Percentiles rank a stretch among this genome's conserved stretches.
Conservation (phyloP, 371 early-diverging fungal species). For the Nematocida minor region DNA sequence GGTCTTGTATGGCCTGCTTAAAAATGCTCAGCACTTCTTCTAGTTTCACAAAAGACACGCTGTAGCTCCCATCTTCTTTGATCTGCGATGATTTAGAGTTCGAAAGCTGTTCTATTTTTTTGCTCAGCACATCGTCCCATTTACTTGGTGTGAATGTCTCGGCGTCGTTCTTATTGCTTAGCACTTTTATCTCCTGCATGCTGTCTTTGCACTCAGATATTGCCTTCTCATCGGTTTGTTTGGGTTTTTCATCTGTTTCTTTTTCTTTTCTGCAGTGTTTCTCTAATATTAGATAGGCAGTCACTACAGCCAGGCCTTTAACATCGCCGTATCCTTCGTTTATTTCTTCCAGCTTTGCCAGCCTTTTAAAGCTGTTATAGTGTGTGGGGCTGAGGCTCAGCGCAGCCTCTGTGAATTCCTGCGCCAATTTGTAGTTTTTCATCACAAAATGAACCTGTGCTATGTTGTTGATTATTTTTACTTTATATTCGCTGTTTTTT, state of each 20-base stretch:
- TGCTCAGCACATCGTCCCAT: not conserved
- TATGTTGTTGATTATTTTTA: slow-evolving; percentile 31
- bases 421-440: not conserved
- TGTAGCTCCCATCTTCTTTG: not conserved
- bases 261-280: not conserved
- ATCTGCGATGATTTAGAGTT: not conserved
- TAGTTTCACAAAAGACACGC: slow-evolving; percentile 29
- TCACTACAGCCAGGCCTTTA: slow-evolving; percentile 21
- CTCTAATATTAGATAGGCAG: slow-evolving; percentile 24
- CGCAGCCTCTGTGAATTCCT: not conserved
- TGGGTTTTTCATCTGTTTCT: not conserved
- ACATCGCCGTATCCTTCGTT: slow-evolving; percentile 15
- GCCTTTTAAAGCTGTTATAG: slow-evolving; percentile 15
- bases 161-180: not conserved
- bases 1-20: not conserved
- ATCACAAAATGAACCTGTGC: slow-evolving; percentile 9
- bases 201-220: not conserved
- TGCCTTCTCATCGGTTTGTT: not conserved
- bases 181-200: not conserved
- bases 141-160: not conserved
- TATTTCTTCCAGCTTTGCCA: slow-evolving; percentile 11
- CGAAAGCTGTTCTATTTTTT: slow-evolving; percentile 18
- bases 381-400: slow-evolving; percentile 6
- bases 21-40: slow-evolving; percentile 38
- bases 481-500: not conserved